phyloP scores from a whole-genome alignment of 768 basidiomycete genomes.

The Lyophyllum semitale region DNA sequence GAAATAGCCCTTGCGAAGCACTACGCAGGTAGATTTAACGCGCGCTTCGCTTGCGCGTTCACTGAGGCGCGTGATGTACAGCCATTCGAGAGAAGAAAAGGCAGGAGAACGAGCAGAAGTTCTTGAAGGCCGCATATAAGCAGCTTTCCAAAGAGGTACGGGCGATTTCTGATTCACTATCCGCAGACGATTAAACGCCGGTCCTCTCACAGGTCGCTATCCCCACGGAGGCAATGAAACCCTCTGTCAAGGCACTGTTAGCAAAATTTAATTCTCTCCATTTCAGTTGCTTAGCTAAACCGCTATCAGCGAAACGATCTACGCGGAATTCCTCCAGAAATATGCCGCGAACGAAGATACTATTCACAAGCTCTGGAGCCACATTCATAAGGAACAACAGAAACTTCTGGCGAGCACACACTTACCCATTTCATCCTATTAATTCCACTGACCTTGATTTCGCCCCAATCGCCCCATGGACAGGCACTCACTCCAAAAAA shows the following conservation, averaged over 20 bases:
- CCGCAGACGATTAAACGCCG: not conserved
- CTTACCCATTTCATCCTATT: not conserved
- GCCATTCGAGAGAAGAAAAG: slow-evolving; percentile 19
- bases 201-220: slow-evolving; percentile 7
- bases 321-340: slow-evolving; percentile 19
- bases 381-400: slow-evolving; percentile 22
- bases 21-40: slow-evolving; percentile 14
- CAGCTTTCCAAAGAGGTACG: slow-evolving; percentile 21
- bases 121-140: slow-evolving; percentile 19
- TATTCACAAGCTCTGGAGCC: slow-evolving; percentile 22
- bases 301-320: slow-evolving; percentile 18
- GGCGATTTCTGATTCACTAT: not conserved
- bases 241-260: slow-evolving; percentile 14
- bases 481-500: slow-evolving; percentile 12
- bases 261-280: not conserved
- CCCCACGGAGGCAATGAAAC: slow-evolving; percentile 15
- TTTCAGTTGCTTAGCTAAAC: not conserved
- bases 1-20: slow-evolving; percentile 18
- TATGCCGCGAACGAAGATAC: slow-evolving; percentile 27
- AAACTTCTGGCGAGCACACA: slow-evolving; percentile 18
- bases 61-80: not conserved
- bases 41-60: not conserved
- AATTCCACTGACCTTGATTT: not conserved
- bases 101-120: slow-evolving; percentile 21
- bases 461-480: not conserved